Evolutionary conservation across 495 filamentous ascomycete species (phyloP), one percentile per base, ranked within the genome.

Genomic region (Immersiella caudata): DNA sequence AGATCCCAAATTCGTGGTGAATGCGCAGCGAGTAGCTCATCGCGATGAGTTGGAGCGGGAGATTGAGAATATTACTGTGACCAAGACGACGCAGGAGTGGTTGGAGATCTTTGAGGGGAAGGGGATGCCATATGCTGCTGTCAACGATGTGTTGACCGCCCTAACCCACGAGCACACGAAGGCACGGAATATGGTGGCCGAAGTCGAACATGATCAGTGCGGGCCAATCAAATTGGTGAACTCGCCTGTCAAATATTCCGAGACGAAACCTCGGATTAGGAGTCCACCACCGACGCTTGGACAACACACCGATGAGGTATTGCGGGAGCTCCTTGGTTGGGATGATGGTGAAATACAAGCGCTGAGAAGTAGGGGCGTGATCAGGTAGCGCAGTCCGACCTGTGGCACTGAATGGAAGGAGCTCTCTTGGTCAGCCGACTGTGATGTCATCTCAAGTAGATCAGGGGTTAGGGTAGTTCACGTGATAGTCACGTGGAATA

Each of bases 171-270:
- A 89, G 59, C 96, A 99, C 74, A 93, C 94, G 2, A 82, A 85
- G 60, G 94, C 94, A 26, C 83, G 95, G 63, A 83, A 88, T 51
- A 98, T 99, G 95, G 89, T 99, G 5, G 85, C 88, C 6, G 91
- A 95, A 71, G 81, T 97, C 24, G 87, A 97, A 0, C 95, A 99
- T 74, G 87, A 86, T 4, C 78, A 81, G 2, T 97, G 93, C 73
- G 95, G 95, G 1, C 86, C 88, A 2, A 91, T 98, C 67, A 94
- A 93, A 78, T 73, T 98, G 63, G 87, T 99, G 25, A 97, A 95
- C 72, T 94, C 94, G n/a, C 95, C 95, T 0, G 88, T 99, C 67
- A 99, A 99, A 77, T 98, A 92, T 78, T 97, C 93, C 11, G 86
- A 93, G 60, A 89, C 90, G 11, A 87, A 83, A 64, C 92, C 94